Conservation (phyloP, 1,284 basidiomycete species). For the Cryptococcus sp. region DNA sequence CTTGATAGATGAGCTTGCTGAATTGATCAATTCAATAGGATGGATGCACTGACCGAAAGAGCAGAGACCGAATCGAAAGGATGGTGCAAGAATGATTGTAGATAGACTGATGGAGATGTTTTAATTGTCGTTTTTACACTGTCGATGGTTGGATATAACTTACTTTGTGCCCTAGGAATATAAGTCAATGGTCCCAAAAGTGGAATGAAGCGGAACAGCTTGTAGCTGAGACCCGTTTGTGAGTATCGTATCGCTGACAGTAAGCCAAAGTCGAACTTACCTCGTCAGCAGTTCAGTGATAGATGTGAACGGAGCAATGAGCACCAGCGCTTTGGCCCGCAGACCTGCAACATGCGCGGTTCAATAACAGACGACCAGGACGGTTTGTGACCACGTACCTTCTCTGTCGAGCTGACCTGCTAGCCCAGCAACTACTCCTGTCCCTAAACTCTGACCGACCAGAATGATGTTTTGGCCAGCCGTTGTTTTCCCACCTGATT, state of each 20-base stretch:
- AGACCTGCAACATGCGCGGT: slow-evolving; percentile 22
- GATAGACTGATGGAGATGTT: slow-evolving; percentile 19
- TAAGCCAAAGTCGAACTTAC: slow-evolving; percentile 16
- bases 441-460: slow-evolving; percentile 80
- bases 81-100: slow-evolving; percentile 28
- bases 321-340: slow-evolving; percentile 36
- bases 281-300: slow-evolving; percentile 39
- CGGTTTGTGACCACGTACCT: slow-evolving; percentile 26
- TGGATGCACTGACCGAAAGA: slow-evolving; percentile 26
- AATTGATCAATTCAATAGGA: neutral
- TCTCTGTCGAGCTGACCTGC: slow-evolving; percentile 37
- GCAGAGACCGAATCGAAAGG: slow-evolving; percentile 38
- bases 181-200: slow-evolving; percentile 36
- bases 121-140: neutral
- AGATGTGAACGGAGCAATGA: slow-evolving; percentile 49
- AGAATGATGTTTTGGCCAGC: slow-evolving; percentile 43
- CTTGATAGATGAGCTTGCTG: neutral
- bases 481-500: neutral
- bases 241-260: neutral
- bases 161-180: slow-evolving; percentile 31
- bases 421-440: slow-evolving; percentile 68
- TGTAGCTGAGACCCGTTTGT: slow-evolving; percentile 28
- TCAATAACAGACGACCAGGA: neutral
- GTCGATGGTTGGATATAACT: slow-evolving; percentile 3
- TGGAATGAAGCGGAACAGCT: slow-evolving; percentile 41